Conservation (phyloP, 192 early-diverging fungal species). For the Ramicandelaber brevisporus region DNA sequence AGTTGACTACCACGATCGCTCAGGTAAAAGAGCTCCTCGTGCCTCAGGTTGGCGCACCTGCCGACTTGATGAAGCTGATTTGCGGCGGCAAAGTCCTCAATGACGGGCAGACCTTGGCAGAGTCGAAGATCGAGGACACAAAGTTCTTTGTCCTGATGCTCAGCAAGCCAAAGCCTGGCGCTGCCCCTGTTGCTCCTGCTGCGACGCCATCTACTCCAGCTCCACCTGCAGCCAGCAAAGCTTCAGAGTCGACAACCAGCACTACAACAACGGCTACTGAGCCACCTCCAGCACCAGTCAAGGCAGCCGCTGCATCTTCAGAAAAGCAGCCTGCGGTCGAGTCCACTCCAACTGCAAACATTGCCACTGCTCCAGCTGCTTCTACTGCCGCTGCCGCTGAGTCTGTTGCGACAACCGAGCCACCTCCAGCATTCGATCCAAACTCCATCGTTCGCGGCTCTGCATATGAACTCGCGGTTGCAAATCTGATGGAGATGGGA, state of each 20-base stretch:
- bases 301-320: conserved; percentile 9
- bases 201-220: conserved; percentile 12
- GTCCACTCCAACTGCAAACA: conserved; percentile 5
- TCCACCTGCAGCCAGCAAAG: conserved; percentile 8
- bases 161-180: conserved; percentile 28
- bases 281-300: conserved; percentile 10
- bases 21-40: conserved; percentile 58
- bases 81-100: conserved; percentile 74
- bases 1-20: conserved; percentile 32
- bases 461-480: conserved; percentile 46
- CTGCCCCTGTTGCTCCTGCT: conserved; percentile 14
- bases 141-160: conserved; percentile 93
- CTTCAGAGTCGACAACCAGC: conserved; percentile 12
- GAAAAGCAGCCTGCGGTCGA: conserved; percentile 14
- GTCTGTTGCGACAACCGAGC: neutral
- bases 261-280: conserved; percentile 16
- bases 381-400: conserved; percentile 20
- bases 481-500: conserved; percentile 88
- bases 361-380: conserved; percentile 13
- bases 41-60: conserved; percentile 36
- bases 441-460: neutral
- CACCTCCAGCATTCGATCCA: neutral
- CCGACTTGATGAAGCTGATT: conserved; percentile 62
- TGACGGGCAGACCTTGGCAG: conserved; percentile 44
- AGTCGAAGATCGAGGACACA: conserved; percentile 61